Conservation (phyloP, 768 basidiomycete genomes). For the Leccinum fibrillosum region DNA sequence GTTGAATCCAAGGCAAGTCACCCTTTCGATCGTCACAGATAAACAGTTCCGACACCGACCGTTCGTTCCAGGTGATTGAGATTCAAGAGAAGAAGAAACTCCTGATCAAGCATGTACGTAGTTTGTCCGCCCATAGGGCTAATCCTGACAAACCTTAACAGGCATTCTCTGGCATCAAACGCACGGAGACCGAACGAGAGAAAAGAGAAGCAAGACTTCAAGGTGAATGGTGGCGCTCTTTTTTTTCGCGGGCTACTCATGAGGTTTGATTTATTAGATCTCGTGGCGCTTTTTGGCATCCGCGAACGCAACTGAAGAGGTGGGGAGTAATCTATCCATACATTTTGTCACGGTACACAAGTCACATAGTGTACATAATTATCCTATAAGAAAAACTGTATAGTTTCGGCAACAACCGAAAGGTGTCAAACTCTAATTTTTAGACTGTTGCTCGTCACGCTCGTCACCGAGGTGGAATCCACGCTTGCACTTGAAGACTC, state of each 20-base stretch:
- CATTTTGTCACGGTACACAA: not conserved
- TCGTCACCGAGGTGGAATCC: slow-evolving; percentile 18
- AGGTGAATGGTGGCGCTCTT: slow-evolving; percentile 42
- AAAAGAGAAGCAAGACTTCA: slow-evolving; percentile 80
- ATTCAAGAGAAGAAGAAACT: slow-evolving; percentile 86
- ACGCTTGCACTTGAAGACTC: slow-evolving; percentile 23
- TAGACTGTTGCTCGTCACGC: not conserved
- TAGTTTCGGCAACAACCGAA: slow-evolving; percentile 27
- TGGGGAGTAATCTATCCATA: not conserved
- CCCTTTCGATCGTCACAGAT: not conserved
- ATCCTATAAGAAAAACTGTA: slow-evolving; percentile 22
- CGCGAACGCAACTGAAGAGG: slow-evolving; percentile 20
- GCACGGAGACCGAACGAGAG: slow-evolving; percentile 69
- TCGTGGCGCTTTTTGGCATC: slow-evolving; percentile 55
- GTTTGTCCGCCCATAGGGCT: not conserved
- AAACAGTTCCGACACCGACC: not conserved
- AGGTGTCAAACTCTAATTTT: slow-evolving; percentile 25
- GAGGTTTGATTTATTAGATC: slow-evolving; percentile 38
- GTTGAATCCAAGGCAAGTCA: slow-evolving; percentile 74
- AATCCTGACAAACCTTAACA: slow-evolving; percentile 24
- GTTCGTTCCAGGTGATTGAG: slow-evolving; percentile 56
- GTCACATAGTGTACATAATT: not conserved
- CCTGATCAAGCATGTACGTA: slow-evolving; percentile 66
- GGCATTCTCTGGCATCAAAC: slow-evolving; percentile 85
- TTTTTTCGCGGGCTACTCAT: not conserved